phyloP scores from a whole-genome alignment of 1,139 yeast species.

The Debaryomyces fabryi region DNA sequence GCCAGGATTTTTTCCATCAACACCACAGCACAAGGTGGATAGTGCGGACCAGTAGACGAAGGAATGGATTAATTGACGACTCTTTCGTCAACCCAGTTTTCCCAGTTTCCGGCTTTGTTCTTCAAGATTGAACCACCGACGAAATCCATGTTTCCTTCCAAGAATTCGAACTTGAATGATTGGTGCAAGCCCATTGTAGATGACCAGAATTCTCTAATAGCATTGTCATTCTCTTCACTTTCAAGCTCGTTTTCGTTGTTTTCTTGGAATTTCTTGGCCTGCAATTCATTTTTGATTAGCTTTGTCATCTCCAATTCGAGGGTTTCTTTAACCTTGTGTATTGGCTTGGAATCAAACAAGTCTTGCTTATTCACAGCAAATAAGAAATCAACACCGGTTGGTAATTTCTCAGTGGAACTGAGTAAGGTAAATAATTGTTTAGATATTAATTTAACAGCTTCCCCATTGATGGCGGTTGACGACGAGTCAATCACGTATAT shows the following conservation, averaged over 20 bases:
- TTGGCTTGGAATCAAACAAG: constrained; percentile 78
- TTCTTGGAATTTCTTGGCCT: constrained; percentile 27
- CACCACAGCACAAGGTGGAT: constrained; percentile 35
- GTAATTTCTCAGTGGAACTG: constrained; percentile 57
- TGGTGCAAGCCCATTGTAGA: constrained; percentile 47
- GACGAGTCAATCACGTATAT: constrained; percentile 72
- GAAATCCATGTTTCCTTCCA: constrained; percentile 77
- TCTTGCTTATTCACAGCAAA: constrained; percentile 85
- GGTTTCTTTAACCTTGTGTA: constrained; percentile 55
- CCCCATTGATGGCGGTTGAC: constrained; percentile 34
- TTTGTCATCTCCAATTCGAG: constrained; percentile 68
- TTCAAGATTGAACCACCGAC: constrained; percentile 69
- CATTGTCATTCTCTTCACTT: constrained; percentile 30
- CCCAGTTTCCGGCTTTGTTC: constrained; percentile 60
- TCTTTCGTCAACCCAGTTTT: constrained; percentile 76
- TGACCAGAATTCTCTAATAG: constrained; percentile 43
- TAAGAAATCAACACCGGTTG: constrained; percentile 68
- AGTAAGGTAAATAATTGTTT: constrained; percentile 58
- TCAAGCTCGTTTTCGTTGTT: constrained; percentile 23
- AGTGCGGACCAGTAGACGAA: background rate
- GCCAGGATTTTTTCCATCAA: constrained; percentile 59
- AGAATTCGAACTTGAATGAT: constrained; percentile 58
- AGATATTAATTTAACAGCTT: constrained; percentile 50
- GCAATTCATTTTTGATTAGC: constrained; percentile 49
- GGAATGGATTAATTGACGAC: constrained; percentile 50